Conservation (phyloP, 1,284 basidiomycete species). For the Porodaedalea pini region DNA sequence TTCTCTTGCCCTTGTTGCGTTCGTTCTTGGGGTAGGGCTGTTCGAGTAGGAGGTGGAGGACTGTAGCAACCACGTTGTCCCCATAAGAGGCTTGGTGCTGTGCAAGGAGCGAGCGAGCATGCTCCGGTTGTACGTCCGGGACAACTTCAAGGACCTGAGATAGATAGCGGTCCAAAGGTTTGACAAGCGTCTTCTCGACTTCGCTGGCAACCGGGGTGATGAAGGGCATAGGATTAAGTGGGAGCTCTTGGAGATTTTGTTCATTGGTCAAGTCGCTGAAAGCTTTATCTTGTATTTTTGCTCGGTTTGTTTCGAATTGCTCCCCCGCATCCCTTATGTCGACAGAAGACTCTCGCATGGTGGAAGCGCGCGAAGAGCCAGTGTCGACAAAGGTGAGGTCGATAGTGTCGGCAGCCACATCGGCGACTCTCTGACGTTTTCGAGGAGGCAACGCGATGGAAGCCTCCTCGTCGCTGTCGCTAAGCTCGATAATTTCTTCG, state of each 20-base stretch:
- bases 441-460: not conserved
- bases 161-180: constrained; percentile 28
- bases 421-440: constrained; percentile 3
- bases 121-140: constrained; percentile 58
- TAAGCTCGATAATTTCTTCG: constrained; percentile 10
- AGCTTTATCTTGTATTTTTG: not conserved
- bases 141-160: constrained; percentile 60
- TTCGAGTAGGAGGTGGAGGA: constrained; percentile 61
- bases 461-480: constrained; percentile 13
- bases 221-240: not conserved
- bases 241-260: not conserved
- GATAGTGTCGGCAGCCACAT: not conserved
- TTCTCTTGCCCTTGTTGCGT: constrained; percentile 40
- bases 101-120: constrained; percentile 46
- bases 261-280: constrained; percentile 2
- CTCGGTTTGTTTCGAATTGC: not conserved
- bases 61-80: constrained; percentile 44
- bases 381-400: constrained; percentile 2
- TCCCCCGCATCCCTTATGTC: not conserved
- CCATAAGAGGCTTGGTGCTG: constrained; percentile 32
- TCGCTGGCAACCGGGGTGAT: not conserved
- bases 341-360: not conserved
- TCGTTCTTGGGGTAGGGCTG: constrained; percentile 59
- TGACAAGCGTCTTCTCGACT: not conserved
- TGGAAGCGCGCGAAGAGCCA: not conserved